Evolutionary conservation across 2,329 filamentous ascomycete species (phyloP).

Genomic region (Metarhizium anisopliae): DNA sequence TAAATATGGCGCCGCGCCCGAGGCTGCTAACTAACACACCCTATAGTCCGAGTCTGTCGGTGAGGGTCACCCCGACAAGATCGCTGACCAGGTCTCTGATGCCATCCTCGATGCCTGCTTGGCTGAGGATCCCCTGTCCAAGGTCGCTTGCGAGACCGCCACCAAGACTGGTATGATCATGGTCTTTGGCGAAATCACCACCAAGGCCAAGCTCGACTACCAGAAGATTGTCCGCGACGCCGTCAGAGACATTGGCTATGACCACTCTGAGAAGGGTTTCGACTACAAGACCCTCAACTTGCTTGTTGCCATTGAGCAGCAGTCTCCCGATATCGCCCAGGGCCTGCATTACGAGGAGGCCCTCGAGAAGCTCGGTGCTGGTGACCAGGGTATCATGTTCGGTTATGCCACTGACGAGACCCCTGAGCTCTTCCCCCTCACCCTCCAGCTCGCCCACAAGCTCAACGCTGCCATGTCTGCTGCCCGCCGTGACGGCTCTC

Average conservation of each 20-base stretch:
- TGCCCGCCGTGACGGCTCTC: constrained; percentile 75
- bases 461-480: constrained; percentile 92
- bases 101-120: constrained; percentile 98
- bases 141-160: constrained; percentile 97
- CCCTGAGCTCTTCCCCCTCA: constrained; percentile 91
- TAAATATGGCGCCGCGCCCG: neutral
- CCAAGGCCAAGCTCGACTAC: constrained; percentile 93
- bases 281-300: constrained; percentile 99
- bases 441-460: constrained; percentile 89
- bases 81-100: constrained; percentile 97
- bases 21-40: constrained; percentile 13
- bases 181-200: constrained; percentile 98
- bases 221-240: constrained; percentile 90
- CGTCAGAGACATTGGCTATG: constrained; percentile 98
- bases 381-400: constrained; percentile 99
- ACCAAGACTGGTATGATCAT: constrained; percentile 99
- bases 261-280: constrained; percentile 94
- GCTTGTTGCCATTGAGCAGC: constrained; percentile 97
- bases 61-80: constrained; percentile 93
- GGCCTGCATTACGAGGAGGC: constrained; percentile 97
- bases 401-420: constrained; percentile 99
- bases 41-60: constrained; percentile 73
- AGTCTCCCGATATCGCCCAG: constrained; percentile 97
- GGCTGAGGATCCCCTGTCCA: constrained; percentile 89
- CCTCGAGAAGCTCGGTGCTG: constrained; percentile 93